These are phyloP conservation scores for Vitis riparia DNA, from an alignment of 164 flowering plant species.

Conservation along the genomic window DNA sequence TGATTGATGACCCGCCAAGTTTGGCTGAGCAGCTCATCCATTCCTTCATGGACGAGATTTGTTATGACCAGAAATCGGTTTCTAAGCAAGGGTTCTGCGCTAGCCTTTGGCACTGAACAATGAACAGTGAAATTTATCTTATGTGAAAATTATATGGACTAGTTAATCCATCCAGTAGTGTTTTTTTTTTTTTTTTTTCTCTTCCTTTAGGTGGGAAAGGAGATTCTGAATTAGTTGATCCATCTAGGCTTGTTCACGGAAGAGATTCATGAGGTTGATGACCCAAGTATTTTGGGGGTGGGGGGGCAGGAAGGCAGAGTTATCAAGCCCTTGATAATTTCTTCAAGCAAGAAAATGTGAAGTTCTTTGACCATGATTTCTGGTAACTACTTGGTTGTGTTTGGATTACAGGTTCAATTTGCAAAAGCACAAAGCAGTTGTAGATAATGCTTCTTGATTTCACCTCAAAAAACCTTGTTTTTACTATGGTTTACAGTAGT, in stretches of 20 bases:
- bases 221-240: too few relatives aligned
- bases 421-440: too few relatives aligned
- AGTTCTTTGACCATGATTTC: not conserved
- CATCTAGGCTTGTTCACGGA: too few relatives aligned
- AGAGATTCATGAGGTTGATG: too few relatives aligned
- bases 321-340: not conserved
- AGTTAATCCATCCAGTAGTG: not conserved
- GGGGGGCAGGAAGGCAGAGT: too few relatives aligned
- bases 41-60: conserved; percentile 51
- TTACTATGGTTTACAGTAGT: too few relatives aligned
- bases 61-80: conserved; percentile 28
- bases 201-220: too few relatives aligned
- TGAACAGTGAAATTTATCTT: not conserved
- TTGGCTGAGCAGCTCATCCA: conserved; percentile 74
- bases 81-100: conserved; percentile 37
- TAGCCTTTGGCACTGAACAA: conserved; percentile 41
- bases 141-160: not conserved
- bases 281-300: too few relatives aligned
- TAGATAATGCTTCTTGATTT: too few relatives aligned
- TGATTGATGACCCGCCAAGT: conserved; percentile 69
- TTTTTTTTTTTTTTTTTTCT: not conserved
- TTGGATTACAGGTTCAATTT: too few relatives aligned
- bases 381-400: too few relatives aligned
- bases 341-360: conserved; percentile 1
- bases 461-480: too few relatives aligned